phyloP scores from a whole-genome alignment of 2,329 filamentous ascomycete genomes.

The Aspergillus candidus region DNA sequence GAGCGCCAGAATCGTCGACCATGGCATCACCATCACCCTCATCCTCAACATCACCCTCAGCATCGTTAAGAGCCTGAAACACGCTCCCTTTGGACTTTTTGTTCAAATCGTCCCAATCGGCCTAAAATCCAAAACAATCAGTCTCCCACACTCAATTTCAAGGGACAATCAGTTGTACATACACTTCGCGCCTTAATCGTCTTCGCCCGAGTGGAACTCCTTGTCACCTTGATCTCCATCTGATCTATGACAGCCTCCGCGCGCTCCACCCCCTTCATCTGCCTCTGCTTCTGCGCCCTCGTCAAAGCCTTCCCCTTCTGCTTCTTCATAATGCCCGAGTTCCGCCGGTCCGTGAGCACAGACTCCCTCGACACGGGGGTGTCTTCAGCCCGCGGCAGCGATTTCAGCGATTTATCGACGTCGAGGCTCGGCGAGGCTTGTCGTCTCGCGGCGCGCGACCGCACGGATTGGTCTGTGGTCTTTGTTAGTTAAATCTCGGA shows the following conservation, averaged over 20 bases:
- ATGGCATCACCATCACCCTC: conserved; percentile 33
- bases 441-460: conserved; percentile 55
- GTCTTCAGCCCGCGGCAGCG: conserved; percentile 37
- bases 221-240: conserved; percentile 50
- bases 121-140: conserved; percentile 22
- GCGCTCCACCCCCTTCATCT: conserved; percentile 50
- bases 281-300: conserved; percentile 49
- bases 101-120: conserved; percentile 40
- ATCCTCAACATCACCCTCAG: conserved; percentile 43
- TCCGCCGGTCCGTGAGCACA: conserved; percentile 45
- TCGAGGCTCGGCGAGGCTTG: conserved; percentile 51
- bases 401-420: conserved; percentile 46
- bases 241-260: conserved; percentile 51
- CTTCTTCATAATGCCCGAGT: conserved; percentile 50
- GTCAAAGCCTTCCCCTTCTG: conserved; percentile 44
- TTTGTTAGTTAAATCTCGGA: too few species aligned
- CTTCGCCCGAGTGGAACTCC: conserved; percentile 46
- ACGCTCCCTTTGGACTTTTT: conserved; percentile 21
- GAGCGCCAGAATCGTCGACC: conserved; percentile 24
- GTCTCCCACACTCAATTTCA: too few species aligned
- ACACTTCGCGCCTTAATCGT: conserved; percentile 44
- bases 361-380: conserved; percentile 37
- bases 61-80: conserved; percentile 37
- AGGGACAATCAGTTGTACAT: too few species aligned
- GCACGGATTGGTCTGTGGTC: conserved; percentile 44